Percentiles rank a stretch among this genome's conserved stretches.
phyloP scores from a whole-genome alignment of 805 yeast species.

The Metschnikowia santaceciliae region DNA sequence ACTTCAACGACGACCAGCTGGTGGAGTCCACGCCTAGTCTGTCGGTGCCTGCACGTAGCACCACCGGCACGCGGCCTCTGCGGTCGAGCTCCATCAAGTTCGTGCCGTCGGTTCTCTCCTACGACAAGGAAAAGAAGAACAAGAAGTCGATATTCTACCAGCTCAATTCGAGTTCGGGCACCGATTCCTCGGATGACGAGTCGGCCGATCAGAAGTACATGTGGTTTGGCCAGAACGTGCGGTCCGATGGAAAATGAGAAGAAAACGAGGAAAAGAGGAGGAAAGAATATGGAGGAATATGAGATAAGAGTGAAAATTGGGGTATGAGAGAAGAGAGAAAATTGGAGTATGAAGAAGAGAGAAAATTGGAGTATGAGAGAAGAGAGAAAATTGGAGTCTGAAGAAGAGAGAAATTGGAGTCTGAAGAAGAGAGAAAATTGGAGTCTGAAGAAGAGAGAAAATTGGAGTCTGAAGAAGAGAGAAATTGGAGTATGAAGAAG shows the following conservation, averaged over 20 bases:
- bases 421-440: too few relatives aligned
- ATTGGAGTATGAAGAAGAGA: too few relatives aligned
- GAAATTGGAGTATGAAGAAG: too few relatives aligned
- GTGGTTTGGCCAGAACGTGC: slow-evolving; percentile 40
- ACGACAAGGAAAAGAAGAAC: slow-evolving; percentile 8
- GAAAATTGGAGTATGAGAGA: too few relatives aligned
- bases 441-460: too few relatives aligned
- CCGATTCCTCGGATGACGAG: slow-evolving; percentile 14
- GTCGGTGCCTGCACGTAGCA: not conserved
- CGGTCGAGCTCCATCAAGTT: slow-evolving; percentile 31
- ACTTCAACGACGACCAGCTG: slow-evolving; percentile 8
- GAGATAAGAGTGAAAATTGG: too few relatives aligned
- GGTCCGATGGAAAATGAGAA: not conserved
- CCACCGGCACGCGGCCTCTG: slow-evolving; percentile 3
- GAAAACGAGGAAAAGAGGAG: too few relatives aligned
- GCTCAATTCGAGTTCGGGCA: slow-evolving; percentile 18
- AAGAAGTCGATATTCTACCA: slow-evolving; percentile 29
- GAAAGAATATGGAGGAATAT: too few relatives aligned
- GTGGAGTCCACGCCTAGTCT: not conserved
- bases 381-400: too few relatives aligned
- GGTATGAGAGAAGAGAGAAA: too few relatives aligned
- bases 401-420: too few relatives aligned
- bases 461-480: too few relatives aligned
- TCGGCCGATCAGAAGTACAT: slow-evolving; percentile 20
- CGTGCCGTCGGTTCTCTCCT: slow-evolving; percentile 23